A percentile compares a stretch with the other conserved stretches of the same genome.
Evolutionary conservation across 192 early-diverging fungal genomes (phyloP).

Genomic region (Coemansia javaensis): DNA sequence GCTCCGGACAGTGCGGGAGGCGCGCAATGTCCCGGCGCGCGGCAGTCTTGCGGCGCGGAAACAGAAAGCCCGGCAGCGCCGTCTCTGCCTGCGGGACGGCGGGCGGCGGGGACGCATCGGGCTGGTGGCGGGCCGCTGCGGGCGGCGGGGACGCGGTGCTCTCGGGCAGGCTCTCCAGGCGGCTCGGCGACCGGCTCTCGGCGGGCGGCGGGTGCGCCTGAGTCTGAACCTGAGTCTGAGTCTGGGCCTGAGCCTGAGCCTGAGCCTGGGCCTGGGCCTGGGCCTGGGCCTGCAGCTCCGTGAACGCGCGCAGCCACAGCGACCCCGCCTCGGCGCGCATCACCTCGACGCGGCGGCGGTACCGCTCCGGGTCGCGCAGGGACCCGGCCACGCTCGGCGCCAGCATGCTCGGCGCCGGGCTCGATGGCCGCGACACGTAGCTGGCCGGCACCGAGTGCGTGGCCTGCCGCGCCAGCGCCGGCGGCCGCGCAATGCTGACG

Average conservation of each 20-base stretch:
- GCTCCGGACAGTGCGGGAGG: conserved; percentile 26
- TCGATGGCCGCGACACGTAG: conserved; percentile 16
- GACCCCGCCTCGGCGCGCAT: conserved; percentile 50
- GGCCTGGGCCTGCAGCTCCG: conserved; percentile 38
- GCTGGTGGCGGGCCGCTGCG: background rate
- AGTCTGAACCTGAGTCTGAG: conserved; percentile 40
- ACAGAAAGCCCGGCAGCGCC: conserved; percentile 39
- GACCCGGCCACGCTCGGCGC: conserved; percentile 12
- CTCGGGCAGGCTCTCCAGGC: background rate
- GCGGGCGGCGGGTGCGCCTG: conserved; percentile 1
- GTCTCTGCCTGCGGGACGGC: conserved; percentile 5
- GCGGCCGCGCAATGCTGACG: background rate
- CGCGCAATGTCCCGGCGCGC: conserved; percentile 21
- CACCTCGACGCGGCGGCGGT: conserved; percentile 47
- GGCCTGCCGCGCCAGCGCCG: background rate
- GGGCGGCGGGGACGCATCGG: background rate
- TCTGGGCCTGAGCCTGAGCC: no score
- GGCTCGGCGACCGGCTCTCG: background rate
- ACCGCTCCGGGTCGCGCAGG: conserved; percentile 39
- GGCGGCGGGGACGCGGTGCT: background rate
- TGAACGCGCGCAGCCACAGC: conserved; percentile 48
- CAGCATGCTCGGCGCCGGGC: conserved; percentile 17
- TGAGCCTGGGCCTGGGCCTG: no score
- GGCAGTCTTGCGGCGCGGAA: conserved; percentile 27
- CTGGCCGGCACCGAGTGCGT: conserved; percentile 32